These are phyloP conservation scores for Podospora didyma DNA, from an alignment of 495 filamentous ascomycete genomes.

Conservation along the genomic window DNA sequence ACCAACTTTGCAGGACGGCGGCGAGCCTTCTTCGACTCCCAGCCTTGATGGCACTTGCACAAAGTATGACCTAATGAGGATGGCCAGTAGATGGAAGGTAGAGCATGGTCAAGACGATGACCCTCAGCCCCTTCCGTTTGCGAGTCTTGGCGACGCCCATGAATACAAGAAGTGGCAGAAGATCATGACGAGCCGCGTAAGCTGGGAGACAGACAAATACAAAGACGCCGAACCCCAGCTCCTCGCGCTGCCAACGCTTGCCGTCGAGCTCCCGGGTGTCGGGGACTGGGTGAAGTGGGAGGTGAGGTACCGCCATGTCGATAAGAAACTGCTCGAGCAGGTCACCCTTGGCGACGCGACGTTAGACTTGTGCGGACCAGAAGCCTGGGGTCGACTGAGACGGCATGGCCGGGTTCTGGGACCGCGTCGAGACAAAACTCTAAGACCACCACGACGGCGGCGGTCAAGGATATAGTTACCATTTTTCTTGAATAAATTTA, in stretches of 20 bases:
- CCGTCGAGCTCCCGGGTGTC: slow-evolving; percentile 27
- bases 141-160: no score
- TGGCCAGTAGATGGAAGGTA: no score
- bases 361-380: neutral
- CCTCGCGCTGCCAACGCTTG: slow-evolving; percentile 50
- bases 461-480: no score
- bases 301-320: slow-evolving; percentile 44
- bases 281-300: slow-evolving; percentile 41
- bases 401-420: neutral
- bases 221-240: slow-evolving; percentile 22
- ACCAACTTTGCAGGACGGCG: no score
- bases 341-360: neutral
- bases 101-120: no score
- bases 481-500: no score
- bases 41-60: no score
- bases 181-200: neutral
- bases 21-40: no score
- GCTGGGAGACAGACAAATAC: slow-evolving; percentile 3
- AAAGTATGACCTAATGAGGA: no score
- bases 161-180: neutral
- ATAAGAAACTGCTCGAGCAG: slow-evolving; percentile 24
- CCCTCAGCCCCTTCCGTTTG: no score
- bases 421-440: no score
- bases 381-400: neutral
- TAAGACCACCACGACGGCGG: no score